These are phyloP conservation scores for Reticulascus tulasneorum DNA, from an alignment of 2,329 filamentous ascomycete genomes.

Conservation along the genomic window DNA sequence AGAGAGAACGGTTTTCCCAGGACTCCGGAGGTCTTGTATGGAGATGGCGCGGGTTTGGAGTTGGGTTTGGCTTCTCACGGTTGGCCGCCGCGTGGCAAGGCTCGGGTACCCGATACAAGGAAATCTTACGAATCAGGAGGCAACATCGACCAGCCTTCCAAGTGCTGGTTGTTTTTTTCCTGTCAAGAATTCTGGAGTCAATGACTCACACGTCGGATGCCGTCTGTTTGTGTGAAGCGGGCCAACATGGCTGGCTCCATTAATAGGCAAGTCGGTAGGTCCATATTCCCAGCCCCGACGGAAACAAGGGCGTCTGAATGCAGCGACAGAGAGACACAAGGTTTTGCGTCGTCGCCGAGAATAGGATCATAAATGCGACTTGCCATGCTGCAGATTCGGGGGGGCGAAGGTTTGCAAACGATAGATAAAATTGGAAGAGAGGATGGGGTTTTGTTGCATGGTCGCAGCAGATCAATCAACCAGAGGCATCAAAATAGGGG, in stretches of 20 bases:
- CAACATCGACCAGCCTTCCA: constrained; percentile 6
- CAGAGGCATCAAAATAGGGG: constrained; percentile 16
- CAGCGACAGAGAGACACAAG: too few relatives aligned
- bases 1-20: neutral
- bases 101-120: constrained; percentile 11
- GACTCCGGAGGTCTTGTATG: neutral
- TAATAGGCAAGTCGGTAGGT: too few relatives aligned
- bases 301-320: too few relatives aligned
- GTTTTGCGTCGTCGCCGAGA: too few relatives aligned
- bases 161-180: constrained; percentile 5
- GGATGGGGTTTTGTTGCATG: too few relatives aligned
- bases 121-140: constrained; percentile 3
- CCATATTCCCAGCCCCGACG: too few relatives aligned
- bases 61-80: constrained; percentile 3
- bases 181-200: constrained; percentile 9
- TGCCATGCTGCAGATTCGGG: neutral
- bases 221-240: constrained; percentile 10
- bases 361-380: too few relatives aligned
- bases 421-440: neutral
- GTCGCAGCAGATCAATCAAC: too few relatives aligned
- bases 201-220: constrained; percentile 16
- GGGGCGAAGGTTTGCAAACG: neutral
- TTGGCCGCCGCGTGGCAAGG: constrained; percentile 12
- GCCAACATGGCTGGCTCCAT: too few relatives aligned
- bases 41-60: neutral